phyloP scores from a whole-genome alignment of 345 rosid species.

The Salix brachista region DNA sequence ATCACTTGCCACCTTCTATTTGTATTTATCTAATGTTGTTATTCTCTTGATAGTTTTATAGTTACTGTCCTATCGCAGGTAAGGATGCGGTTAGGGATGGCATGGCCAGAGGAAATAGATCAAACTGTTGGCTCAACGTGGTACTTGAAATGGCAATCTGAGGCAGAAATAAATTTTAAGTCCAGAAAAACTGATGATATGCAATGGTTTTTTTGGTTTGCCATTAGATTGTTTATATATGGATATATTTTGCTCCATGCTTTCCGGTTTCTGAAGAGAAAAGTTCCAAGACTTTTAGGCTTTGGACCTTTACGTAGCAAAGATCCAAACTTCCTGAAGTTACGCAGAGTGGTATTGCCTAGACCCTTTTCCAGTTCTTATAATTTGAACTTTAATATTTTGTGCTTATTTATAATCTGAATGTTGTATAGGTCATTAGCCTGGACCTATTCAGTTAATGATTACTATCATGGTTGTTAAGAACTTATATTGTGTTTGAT shows the following conservation, averaged over 20 bases:
- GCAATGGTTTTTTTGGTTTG: conserved; percentile 67
- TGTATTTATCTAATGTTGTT: conserved; percentile 2
- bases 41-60: conserved; percentile 1
- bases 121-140: conserved; percentile 74
- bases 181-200: conserved; percentile 56
- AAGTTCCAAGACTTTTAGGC: conserved; percentile 67
- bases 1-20: neutral
- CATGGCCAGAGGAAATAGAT: conserved; percentile 83
- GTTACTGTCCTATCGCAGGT: conserved; percentile 39
- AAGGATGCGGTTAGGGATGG: conserved; percentile 73
- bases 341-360: conserved; percentile 69
- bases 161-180: conserved; percentile 60
- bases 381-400: neutral
- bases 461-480: neutral
- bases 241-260: conserved; percentile 61
- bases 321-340: conserved; percentile 67
- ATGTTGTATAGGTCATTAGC: neutral
- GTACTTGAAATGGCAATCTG: conserved; percentile 85
- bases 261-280: conserved; percentile 64
- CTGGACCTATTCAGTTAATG: neutral
- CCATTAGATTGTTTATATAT: conserved; percentile 48
- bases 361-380: conserved; percentile 6
- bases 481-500: neutral
- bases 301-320: conserved; percentile 64
- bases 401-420: neutral